These are phyloP conservation scores for Rosa lucieae DNA, from an alignment of 306 rosid species.

Conservation along the genomic window DNA sequence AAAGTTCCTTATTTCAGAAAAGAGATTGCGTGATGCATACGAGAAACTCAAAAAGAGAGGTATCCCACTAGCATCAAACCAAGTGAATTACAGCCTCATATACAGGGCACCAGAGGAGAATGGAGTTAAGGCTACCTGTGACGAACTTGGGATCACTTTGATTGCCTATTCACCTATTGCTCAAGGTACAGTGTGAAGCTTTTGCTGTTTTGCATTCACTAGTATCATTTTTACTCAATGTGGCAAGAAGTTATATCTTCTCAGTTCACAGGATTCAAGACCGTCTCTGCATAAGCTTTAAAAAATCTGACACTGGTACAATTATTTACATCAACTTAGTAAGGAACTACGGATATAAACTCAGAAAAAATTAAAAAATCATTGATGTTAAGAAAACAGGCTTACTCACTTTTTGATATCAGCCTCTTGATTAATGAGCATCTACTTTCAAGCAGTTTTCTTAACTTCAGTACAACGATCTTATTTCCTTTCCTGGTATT, in stretches of 20 bases:
- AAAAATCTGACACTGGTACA: background rate
- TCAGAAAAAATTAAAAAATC: background rate
- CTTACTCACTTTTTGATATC: background rate
- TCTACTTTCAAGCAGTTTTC: background rate
- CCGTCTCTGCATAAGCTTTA: background rate
- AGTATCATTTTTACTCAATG: background rate
- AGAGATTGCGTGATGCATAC: constrained; percentile 67
- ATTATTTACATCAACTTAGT: background rate
- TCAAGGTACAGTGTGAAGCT: constrained; percentile 52
- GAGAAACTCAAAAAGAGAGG: constrained; percentile 76
- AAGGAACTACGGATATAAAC: background rate
- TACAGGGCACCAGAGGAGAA: constrained; percentile 80
- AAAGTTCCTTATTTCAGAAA: constrained; percentile 44
- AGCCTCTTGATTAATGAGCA: background rate
- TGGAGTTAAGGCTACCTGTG: constrained; percentile 80
- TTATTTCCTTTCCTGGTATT: background rate
- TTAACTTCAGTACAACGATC: background rate
- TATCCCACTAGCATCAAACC: constrained; percentile 89
- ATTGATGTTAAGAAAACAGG: background rate
- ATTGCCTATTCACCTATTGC: constrained; percentile 97
- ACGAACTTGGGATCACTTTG: constrained; percentile 87
- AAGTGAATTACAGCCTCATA: constrained; percentile 93
- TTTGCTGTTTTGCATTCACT: background rate
- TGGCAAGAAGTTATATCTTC: background rate
- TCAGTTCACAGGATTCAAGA: background rate